Evolutionary conservation across 495 filamentous ascomycete species (phyloP).

Genomic region (Podospora pseudoanserina): DNA sequence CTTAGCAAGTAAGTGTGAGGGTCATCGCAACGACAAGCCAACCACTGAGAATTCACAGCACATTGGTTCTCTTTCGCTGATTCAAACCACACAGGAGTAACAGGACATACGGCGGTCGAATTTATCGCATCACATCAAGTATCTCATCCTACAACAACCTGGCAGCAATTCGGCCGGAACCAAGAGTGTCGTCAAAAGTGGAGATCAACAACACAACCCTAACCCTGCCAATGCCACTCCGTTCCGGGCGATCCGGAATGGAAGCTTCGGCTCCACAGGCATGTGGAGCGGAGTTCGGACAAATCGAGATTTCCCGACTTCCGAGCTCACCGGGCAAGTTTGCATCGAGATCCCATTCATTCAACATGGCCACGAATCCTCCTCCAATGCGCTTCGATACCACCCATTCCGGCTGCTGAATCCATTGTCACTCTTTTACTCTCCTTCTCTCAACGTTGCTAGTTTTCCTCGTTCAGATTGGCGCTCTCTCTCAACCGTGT

Average conservation of each 20-base stretch:
- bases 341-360: conserved; percentile 1
- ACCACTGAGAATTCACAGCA: too few relatives aligned
- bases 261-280: neutral
- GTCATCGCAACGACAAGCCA: too few relatives aligned
- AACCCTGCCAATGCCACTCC: neutral
- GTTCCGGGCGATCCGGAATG: neutral
- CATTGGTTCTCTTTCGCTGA: too few relatives aligned
- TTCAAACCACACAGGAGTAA: too few relatives aligned
- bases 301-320: neutral
- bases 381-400: neutral
- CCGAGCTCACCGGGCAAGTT: neutral
- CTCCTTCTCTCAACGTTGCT: neutral
- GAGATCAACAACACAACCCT: neutral
- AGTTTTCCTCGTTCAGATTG: neutral
- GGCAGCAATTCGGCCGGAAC: neutral
- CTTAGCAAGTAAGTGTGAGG: neutral
- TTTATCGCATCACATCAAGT: neutral
- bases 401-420: neutral
- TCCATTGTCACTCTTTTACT: neutral
- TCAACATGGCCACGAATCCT: neutral
- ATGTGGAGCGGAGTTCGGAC: neutral
- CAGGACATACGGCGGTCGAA: too few relatives aligned
- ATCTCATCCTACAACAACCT: neutral
- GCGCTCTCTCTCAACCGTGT: neutral
- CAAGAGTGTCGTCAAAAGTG: neutral